These are phyloP conservation scores for Russula sp. DNA, from an alignment of 768 basidiomycete genomes.

Conservation along the genomic window DNA sequence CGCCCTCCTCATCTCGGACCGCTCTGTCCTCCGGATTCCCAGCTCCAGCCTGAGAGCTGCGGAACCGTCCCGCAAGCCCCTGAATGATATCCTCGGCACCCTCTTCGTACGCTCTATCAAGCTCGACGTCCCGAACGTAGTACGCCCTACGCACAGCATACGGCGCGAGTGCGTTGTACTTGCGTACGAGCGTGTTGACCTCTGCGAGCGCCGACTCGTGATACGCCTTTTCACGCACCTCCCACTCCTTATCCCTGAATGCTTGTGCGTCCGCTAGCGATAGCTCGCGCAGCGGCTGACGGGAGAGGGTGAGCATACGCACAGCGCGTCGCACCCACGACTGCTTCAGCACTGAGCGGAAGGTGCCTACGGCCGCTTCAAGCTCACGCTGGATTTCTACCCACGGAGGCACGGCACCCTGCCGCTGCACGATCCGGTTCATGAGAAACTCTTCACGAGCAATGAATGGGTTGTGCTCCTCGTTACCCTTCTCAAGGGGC, in stretches of 20 bases:
- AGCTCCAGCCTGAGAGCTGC: not conserved
- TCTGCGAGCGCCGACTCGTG: slow-evolving; percentile 68
- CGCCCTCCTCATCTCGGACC: slow-evolving; percentile 12
- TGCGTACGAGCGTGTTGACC: slow-evolving; percentile 69
- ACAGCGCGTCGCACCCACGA: slow-evolving; percentile 77
- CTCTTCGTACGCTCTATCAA: slow-evolving; percentile 51
- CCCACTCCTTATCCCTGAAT: slow-evolving; percentile 69
- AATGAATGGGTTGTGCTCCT: slow-evolving; percentile 63
- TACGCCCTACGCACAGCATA: slow-evolving; percentile 69
- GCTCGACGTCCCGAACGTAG: slow-evolving; percentile 54
- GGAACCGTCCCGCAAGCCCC: slow-evolving; percentile 39
- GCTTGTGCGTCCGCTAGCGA: slow-evolving; percentile 39
- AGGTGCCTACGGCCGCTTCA: slow-evolving; percentile 56
- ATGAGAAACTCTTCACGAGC: slow-evolving; percentile 76
- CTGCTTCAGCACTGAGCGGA: slow-evolving; percentile 60
- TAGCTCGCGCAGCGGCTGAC: slow-evolving; percentile 42
- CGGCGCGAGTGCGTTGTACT: slow-evolving; percentile 79
- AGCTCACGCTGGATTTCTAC: slow-evolving; percentile 78
- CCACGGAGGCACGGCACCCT: slow-evolving; percentile 85
- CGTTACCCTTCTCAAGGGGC: slow-evolving; percentile 44
- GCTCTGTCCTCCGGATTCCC: not conserved
- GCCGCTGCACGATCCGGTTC: slow-evolving; percentile 80
- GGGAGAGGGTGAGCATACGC: slow-evolving; percentile 51
- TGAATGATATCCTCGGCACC: slow-evolving; percentile 52
- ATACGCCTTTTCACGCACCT: slow-evolving; percentile 60